These are phyloP conservation scores for Mortierella claussenii DNA, from an alignment of 192 early-diverging fungal species.

Conservation along the genomic window DNA sequence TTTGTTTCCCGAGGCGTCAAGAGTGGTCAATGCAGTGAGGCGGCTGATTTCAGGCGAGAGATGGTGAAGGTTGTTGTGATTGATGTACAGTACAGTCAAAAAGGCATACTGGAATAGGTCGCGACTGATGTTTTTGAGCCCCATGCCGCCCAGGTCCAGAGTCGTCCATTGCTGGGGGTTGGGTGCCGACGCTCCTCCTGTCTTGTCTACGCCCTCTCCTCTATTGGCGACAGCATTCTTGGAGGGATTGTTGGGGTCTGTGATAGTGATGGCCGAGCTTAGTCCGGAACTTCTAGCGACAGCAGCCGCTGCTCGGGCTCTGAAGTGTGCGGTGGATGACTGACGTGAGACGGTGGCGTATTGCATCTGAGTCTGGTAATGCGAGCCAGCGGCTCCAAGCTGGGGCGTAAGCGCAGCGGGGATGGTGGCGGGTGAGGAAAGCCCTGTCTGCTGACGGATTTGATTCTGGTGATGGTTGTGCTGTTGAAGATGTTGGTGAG, in stretches of 20 bases:
- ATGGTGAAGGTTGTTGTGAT: constrained; percentile 91
- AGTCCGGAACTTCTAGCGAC: constrained; percentile 68
- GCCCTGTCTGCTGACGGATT: constrained; percentile 43
- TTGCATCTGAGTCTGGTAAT: constrained; percentile 81
- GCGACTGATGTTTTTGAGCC: constrained; percentile 79
- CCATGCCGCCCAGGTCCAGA: constrained; percentile 97
- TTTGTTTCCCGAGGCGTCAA: constrained; percentile 93
- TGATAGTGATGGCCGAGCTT: constrained; percentile 63
- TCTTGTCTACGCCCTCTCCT: constrained; percentile 56
- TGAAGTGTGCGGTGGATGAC: constrained; percentile 85
- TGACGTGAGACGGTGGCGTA: constrained; percentile 79
- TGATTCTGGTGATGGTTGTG: constrained; percentile 44
- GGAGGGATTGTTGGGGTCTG: constrained; percentile 64
- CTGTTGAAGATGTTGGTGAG: constrained; percentile 49
- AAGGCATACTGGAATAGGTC: constrained; percentile 86
- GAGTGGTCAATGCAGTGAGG: constrained; percentile 71
- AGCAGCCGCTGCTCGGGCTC: constrained; percentile 89
- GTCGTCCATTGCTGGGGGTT: constrained; percentile 78
- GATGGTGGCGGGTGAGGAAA: constrained; percentile 48
- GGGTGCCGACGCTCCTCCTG: constrained; percentile 16
- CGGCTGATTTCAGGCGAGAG: constrained; percentile 77
- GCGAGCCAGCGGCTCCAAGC: constrained; percentile 59
- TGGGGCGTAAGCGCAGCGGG: constrained; percentile 36
- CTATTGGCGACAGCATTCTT: constrained; percentile 56
- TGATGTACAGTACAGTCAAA: constrained; percentile 92